These are phyloP conservation scores for Acer campestre DNA, from an alignment of 345 rosid genomes.

Conservation along the genomic window DNA sequence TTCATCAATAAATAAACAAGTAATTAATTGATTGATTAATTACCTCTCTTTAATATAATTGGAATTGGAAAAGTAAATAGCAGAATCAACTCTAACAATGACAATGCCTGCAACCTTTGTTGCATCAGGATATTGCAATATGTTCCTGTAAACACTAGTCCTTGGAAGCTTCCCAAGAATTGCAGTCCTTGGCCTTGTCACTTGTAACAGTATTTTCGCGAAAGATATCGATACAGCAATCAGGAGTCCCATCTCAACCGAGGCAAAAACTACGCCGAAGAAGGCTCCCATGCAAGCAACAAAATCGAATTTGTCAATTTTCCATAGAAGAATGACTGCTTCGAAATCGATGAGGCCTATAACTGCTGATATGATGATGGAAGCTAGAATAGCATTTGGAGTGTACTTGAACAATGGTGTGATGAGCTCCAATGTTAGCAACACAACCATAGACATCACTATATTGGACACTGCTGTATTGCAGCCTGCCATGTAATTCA, in stretches of 20 bases:
- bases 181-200: constrained; percentile 78
- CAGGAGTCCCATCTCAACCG: constrained; percentile 90
- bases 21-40: not conserved
- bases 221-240: constrained; percentile 85
- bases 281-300: constrained; percentile 96
- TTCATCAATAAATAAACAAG: not conserved
- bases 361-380: constrained; percentile 81
- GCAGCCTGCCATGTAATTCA: constrained; percentile 85
- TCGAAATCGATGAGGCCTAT: constrained; percentile 58
- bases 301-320: constrained; percentile 83
- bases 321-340: constrained; percentile 72
- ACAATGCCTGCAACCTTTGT: constrained; percentile 61
- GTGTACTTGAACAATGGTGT: constrained; percentile 94
- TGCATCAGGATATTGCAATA: constrained; percentile 75
- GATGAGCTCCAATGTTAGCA: constrained; percentile 71
- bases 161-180: constrained; percentile 75
- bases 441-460: constrained; percentile 70
- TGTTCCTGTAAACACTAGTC: constrained; percentile 68
- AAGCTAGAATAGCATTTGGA: constrained; percentile 87
- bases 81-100: constrained; percentile 85
- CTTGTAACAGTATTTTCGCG: constrained; percentile 84
- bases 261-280: constrained; percentile 74
- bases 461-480: constrained; percentile 76
- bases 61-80: constrained; percentile 84
- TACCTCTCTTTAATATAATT: constrained; percentile 78